phyloP scores from a whole-genome alignment of 164 flowering plant species.

The Chimonanthus praecox region DNA sequence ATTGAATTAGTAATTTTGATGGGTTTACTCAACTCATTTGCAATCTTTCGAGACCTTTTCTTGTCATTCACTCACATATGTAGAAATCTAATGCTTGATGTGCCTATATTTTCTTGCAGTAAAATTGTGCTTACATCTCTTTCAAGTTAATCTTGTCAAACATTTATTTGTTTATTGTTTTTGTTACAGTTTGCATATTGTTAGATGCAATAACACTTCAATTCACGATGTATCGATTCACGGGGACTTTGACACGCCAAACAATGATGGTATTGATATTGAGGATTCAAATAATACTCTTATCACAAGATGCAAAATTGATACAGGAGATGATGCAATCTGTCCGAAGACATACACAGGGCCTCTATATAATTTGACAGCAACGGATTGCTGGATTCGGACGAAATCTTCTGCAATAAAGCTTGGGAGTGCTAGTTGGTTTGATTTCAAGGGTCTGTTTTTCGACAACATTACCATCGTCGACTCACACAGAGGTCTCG shows the following conservation, averaged over 20 bases:
- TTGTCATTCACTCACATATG: too few relatives aligned
- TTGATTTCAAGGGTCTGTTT: constrained; percentile 48
- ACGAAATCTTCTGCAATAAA: constrained; percentile 94
- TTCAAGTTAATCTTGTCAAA: not conserved
- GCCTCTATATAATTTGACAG: constrained; percentile 78
- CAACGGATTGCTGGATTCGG: constrained; percentile 69
- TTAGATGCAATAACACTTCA: constrained; percentile 50
- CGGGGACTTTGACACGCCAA: constrained; percentile 85
- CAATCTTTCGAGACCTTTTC: too few relatives aligned
- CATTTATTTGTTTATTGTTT: not conserved
- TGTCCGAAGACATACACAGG: constrained; percentile 81
- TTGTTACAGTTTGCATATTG: constrained; percentile 82
- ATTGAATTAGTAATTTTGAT: too few relatives aligned
- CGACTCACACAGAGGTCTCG: constrained; percentile 91
- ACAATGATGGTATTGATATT: constrained; percentile 94
- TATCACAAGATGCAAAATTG: constrained; percentile 67
- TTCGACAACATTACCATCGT: constrained; percentile 84
- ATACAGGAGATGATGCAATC: constrained; percentile 96
- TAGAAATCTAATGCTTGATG: too few relatives aligned
- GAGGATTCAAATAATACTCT: constrained; percentile 88
- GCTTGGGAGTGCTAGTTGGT: constrained; percentile 89
- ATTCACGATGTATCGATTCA: constrained; percentile 65
- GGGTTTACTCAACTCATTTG: too few relatives aligned
- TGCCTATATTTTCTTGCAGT: too few relatives aligned
- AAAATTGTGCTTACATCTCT: too few relatives aligned